These are phyloP conservation scores for Blastobotrys raffinosifermentans DNA, from an alignment of 1,139 yeast genomes.

Conservation along the genomic window DNA sequence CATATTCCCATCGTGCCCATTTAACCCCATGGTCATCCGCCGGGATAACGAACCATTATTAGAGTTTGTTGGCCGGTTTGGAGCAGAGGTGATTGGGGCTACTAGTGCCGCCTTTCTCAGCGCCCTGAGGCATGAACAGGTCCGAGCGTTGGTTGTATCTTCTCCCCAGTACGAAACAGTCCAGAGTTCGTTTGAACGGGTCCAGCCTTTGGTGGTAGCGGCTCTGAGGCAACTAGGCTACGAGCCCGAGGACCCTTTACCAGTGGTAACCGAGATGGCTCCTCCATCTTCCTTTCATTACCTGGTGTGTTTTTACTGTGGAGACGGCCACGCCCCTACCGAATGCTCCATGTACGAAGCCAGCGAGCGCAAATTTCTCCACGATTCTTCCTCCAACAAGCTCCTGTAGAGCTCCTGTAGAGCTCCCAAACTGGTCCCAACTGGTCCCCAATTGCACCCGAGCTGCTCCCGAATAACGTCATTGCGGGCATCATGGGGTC, in stretches of 20 bases:
- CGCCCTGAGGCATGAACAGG: not conserved
- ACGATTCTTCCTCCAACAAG: no score
- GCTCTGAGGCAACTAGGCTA: slow-evolving; percentile 1
- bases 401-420: no score
- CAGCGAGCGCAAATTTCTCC: not conserved
- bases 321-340: slow-evolving; percentile 1
- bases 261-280: not conserved
- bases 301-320: not conserved
- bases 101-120: not conserved
- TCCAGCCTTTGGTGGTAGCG: slow-evolving; percentile 1
- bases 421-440: no score
- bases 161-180: not conserved
- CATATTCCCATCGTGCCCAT: no score
- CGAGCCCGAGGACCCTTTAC: slow-evolving; percentile 2
- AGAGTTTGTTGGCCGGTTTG: slow-evolving; percentile 1
- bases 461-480: no score
- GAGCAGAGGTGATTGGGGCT: not conserved
- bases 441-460: no score
- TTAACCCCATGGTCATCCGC: no score
- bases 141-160: not conserved
- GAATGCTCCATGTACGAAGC: slow-evolving; percentile 1
- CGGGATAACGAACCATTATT: not conserved
- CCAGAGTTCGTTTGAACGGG: not conserved
- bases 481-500: no score
- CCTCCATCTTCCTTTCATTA: not conserved